These are phyloP conservation scores for Voacanga thouarsii DNA, from an alignment of 257 asterid species.

Conservation along the genomic window DNA sequence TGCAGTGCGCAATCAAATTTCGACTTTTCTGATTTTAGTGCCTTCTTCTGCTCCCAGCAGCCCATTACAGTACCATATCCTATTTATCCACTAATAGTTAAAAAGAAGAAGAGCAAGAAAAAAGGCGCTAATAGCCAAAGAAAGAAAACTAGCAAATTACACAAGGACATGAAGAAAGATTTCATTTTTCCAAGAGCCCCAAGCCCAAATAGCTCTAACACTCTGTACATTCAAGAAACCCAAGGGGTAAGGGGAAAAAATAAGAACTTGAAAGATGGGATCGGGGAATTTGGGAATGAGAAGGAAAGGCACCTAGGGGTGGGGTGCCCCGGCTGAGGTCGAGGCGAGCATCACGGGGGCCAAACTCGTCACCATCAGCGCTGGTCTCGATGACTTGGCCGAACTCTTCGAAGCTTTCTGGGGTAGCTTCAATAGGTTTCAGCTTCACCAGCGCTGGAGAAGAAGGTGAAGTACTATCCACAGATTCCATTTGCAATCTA, in stretches of 20 bases:
- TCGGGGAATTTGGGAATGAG: not conserved
- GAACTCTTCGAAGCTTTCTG: conserved; percentile 68
- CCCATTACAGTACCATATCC: not conserved
- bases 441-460: conserved; percentile 44
- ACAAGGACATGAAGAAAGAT: not conserved
- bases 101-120: not conserved
- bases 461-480: conserved; percentile 15
- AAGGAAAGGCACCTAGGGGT: conserved; percentile 50
- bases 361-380: conserved; percentile 68
- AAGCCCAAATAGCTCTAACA: not conserved
- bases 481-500: conserved; percentile 24
- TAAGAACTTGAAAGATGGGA: not conserved
- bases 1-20: not conserved
- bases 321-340: conserved; percentile 78
- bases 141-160: not conserved
- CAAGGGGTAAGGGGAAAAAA: not conserved
- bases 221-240: not conserved
- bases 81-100: not conserved
- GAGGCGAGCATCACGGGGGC: conserved; percentile 80
- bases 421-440: conserved; percentile 63
- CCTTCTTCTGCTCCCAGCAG: not conserved
- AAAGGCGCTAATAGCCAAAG: not conserved
- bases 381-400: conserved; percentile 78
- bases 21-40: not conserved
- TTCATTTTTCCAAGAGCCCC: not conserved